phyloP scores from a whole-genome alignment of 352 stramenopile species.

The Peronospora belbahrii region DNA sequence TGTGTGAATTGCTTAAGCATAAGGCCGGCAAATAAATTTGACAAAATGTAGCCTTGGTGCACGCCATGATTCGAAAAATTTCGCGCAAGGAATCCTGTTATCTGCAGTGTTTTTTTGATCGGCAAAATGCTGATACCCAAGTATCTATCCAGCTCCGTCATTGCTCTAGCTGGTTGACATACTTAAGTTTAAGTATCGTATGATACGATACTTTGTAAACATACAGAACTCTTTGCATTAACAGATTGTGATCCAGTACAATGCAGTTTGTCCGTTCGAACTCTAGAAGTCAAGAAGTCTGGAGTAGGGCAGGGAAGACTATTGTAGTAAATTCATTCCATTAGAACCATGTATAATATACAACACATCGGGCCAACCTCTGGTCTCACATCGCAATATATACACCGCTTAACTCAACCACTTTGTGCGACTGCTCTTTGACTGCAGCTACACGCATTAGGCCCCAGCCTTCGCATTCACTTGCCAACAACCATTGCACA shows the following conservation, averaged over 20 bases:
- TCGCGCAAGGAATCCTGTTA: not conserved
- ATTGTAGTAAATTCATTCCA: too few species aligned
- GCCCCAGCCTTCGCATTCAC: slow-evolving; percentile 10
- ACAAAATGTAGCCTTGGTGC: not conserved
- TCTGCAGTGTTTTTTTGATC: not conserved
- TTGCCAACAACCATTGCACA: slow-evolving; percentile 14
- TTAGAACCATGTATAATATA: too few species aligned
- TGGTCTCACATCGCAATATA: slow-evolving; percentile 3
- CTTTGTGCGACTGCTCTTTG: slow-evolving; percentile 14
- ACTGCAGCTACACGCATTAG: too few species aligned
- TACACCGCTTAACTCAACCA: slow-evolving; percentile 6
- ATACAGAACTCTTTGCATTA: too few species aligned
- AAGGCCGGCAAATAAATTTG: not conserved
- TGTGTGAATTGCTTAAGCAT: not conserved
- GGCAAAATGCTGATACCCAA: not conserved
- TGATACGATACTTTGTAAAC: not conserved
- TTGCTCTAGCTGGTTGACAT: not conserved
- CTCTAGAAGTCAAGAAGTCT: too few species aligned
- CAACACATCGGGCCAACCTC: too few species aligned
- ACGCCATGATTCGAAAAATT: too few species aligned
- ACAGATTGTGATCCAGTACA: too few species aligned
- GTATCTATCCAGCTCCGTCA: too few species aligned
- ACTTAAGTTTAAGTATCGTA: not conserved
- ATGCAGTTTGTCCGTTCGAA: too few species aligned
- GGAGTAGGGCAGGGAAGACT: too few species aligned